Evolutionary conservation across 1,139 yeast genomes (phyloP).

Genomic region (Yamadazyma songkhlaensis): DNA sequence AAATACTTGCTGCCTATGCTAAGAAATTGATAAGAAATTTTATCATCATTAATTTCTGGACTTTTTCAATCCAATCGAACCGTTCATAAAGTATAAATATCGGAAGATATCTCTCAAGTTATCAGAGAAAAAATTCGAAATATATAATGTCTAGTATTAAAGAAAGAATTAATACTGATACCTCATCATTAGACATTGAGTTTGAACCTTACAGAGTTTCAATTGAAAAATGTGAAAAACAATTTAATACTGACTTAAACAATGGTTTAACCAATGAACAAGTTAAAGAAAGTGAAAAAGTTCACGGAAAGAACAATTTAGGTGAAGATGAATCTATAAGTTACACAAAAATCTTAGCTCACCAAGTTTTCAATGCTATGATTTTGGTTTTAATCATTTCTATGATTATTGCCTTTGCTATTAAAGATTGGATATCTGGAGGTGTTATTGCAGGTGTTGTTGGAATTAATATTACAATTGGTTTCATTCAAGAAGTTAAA

Average conservation of each 20-base stretch:
- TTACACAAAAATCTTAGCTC: slow-evolving; percentile 55
- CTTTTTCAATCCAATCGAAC: background rate
- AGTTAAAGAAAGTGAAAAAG: slow-evolving; percentile 22
- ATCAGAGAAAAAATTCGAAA: too few species aligned
- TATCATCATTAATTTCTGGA: background rate
- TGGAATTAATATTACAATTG: slow-evolving; percentile 62
- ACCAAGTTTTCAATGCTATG: slow-evolving; percentile 80
- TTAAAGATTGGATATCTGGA: slow-evolving; percentile 78
- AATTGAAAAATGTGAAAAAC: slow-evolving; percentile 30
- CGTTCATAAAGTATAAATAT: too few species aligned
- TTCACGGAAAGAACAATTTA: slow-evolving; percentile 57
- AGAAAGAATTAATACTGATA: slow-evolving; percentile 15
- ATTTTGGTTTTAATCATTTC: slow-evolving; percentile 70
- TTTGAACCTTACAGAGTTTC: slow-evolving; percentile 32
- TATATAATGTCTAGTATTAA: slow-evolving; percentile 6
- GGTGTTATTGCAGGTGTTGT: slow-evolving; percentile 79
- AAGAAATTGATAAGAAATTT: slow-evolving; percentile 4
- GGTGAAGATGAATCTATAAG: slow-evolving; percentile 64
- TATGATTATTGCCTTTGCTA: slow-evolving; percentile 73
- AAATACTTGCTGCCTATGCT: slow-evolving; percentile 1
- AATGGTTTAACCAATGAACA: slow-evolving; percentile 47
- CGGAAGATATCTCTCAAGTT: too few species aligned
- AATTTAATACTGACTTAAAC: slow-evolving; percentile 36
- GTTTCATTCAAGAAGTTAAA: slow-evolving; percentile 66
- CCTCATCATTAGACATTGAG: slow-evolving; percentile 9